phyloP scores from a whole-genome alignment of 1,284 basidiomycete genomes.

The Thelephora terrestris region DNA sequence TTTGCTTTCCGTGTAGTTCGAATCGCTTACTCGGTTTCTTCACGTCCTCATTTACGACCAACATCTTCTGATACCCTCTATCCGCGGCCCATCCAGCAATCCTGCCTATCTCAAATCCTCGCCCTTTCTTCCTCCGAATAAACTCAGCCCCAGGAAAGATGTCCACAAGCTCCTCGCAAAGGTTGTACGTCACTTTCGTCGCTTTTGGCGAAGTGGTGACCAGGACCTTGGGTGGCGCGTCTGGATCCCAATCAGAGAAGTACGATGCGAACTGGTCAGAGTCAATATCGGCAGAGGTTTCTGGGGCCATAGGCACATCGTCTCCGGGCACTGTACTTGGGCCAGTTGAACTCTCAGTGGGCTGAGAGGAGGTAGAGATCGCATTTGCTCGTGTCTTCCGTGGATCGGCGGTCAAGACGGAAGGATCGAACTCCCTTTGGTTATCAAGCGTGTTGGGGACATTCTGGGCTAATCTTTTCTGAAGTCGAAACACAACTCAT shows the following conservation, averaged over 20 bases:
- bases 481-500: neutral
- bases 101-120: slow-evolving; percentile 87
- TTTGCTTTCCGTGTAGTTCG: slow-evolving; percentile 21
- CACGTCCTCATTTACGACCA: slow-evolving; percentile 93
- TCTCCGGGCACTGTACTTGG: slow-evolving; percentile 11
- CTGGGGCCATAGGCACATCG: slow-evolving; percentile 24
- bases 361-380: slow-evolving; percentile 26
- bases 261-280: slow-evolving; percentile 67
- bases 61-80: slow-evolving; percentile 78
- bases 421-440: slow-evolving; percentile 83
- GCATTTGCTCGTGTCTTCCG: slow-evolving; percentile 12
- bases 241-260: slow-evolving; percentile 55
- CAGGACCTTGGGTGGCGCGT: slow-evolving; percentile 72
- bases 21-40: slow-evolving; percentile 72
- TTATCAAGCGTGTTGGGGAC: slow-evolving; percentile 91
- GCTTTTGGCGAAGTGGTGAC: slow-evolving; percentile 88
- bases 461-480: slow-evolving; percentile 68
- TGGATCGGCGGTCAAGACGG: slow-evolving; percentile 67
- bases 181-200: slow-evolving; percentile 75
- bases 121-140: slow-evolving; percentile 82
- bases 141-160: slow-evolving; percentile 95
- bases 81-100: slow-evolving; percentile 93
- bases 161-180: slow-evolving; percentile 85
- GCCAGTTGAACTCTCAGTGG: slow-evolving; percentile 12
- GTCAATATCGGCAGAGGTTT: slow-evolving; percentile 56